phyloP scores from a whole-genome alignment of 1,139 yeast species.

The Zygoascus meyerae region DNA sequence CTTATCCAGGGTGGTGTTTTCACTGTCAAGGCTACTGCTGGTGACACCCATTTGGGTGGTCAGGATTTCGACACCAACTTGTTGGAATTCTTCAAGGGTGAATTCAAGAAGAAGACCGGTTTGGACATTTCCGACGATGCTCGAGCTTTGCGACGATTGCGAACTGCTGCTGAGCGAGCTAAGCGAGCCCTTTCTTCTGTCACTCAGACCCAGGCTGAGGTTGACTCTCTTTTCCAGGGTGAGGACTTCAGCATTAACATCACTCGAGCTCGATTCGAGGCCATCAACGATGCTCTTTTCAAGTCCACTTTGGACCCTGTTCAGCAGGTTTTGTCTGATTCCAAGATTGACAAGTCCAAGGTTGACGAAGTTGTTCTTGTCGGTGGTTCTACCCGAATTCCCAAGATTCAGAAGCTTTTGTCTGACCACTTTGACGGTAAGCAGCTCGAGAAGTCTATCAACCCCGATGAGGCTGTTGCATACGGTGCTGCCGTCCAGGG shows the following conservation, averaged over 20 bases:
- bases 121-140: slow-evolving; percentile 68
- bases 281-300: slow-evolving; percentile 76
- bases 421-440: slow-evolving; percentile 87
- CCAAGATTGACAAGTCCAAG: slow-evolving; percentile 69
- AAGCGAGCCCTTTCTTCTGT: slow-evolving; percentile 85
- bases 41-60: slow-evolving; percentile 99
- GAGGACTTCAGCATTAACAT: slow-evolving; percentile 74
- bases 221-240: slow-evolving; percentile 77
- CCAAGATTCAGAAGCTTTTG: slow-evolving; percentile 83
- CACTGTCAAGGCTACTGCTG: slow-evolving; percentile 96
- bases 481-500: slow-evolving; percentile 99
- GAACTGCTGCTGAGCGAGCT: slow-evolving; percentile 91
- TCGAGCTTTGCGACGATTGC: slow-evolving; percentile 80
- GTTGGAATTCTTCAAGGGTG: slow-evolving; percentile 71
- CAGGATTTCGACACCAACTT: slow-evolving; percentile 85
- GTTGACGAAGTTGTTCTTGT: slow-evolving; percentile 84
- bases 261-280: slow-evolving; percentile 91
- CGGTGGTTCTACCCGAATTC: slow-evolving; percentile 93
- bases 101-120: slow-evolving; percentile 81
- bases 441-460: slow-evolving; percentile 81
- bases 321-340: slow-evolving; percentile 78
- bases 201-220: slow-evolving; percentile 81
- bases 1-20: slow-evolving; percentile 94
- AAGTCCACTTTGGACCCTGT: slow-evolving; percentile 82
- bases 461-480: slow-evolving; percentile 97